Evolutionary conservation across 768 basidiomycete genomes (phyloP), one percentile per base, ranked within the genome.

Genomic region (Amanita subjunquillea): DNA sequence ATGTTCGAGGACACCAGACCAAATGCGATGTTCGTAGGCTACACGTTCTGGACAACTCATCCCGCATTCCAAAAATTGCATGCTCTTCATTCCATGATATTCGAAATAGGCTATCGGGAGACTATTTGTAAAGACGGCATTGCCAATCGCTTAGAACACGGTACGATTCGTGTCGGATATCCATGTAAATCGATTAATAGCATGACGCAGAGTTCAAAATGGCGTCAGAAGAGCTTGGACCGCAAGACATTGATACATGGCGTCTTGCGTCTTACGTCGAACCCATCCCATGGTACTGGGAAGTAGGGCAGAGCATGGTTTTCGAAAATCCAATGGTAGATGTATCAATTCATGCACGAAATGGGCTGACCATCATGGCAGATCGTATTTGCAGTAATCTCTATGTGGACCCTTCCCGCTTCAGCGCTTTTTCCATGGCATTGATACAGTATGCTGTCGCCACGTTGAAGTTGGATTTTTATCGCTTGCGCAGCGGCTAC

Each of bases 31-130:
- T 8, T 22, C 9, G 2, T 42, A 73, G 74, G 68, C 2, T 77
- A 69, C 55, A 60, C 70, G 2, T 73, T 71, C 51, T 72, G 68
- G 66, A 67, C 69, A 1, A 60, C 61, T 3, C 68, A 73, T 53
- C 5, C 20, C 0, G 55, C 64, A 49, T 78, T 69, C 54, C 61
- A 68, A 50, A 63, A 66, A n/a, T 64, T 76, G 46, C 63, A 66
- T 25, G 51, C 63, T 10, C 64, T 76, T 10, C 71, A 72, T 53
- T 59, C 61, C 1, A 64, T 72, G n/a, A 59, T 70, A 0, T 77
- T 75, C 46, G 65, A 66, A 30, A 50, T 55, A 0, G 55, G 62
- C 10, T 71, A 70, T 53, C 64, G 70, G 30, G 54, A 63, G 10
- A 64, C 67, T 17, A 44, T 77, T 5, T 50, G 65, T 10, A 67